Evolutionary conservation across 495 filamentous ascomycete species (phyloP), one percentile per base, ranked within the genome.

Genomic region (Hyaloscypha bicolor): DNA sequence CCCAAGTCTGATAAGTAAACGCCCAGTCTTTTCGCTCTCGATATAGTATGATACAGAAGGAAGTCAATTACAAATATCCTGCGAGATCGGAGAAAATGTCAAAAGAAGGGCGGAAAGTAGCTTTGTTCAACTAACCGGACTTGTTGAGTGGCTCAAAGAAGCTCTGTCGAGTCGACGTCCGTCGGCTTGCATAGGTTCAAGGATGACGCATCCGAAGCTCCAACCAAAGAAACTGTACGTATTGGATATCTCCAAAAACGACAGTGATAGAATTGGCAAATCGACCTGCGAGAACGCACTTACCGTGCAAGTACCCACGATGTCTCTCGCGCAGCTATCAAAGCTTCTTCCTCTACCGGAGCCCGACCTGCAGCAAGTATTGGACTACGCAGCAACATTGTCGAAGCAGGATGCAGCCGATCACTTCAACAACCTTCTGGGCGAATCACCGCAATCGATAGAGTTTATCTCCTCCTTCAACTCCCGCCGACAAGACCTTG

Each of bases 401-500:
- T 87, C 92, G 33, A 92, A 90, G 72, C 80, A 87, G 45, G 88
- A 88, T 65, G 91, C 91, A 21, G 91, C 88, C 31, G 88, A 92
- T 25, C 90, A 97, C 76, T 90, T 99, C 67, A 91, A 90, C 76
- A 91, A 92, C 75, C 81, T 98, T 35, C 86, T 99, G 2, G 95
- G 93, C 55, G 92, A 96, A 75, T 92, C 92, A 6, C 86, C 93
- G 16, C 87, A 91, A 67, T 89, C 91, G 1, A 77, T 97, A 66
- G 93, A 96, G 66, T 99, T 98, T 75, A 97, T 99, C 71, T 87
- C 93, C 29, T 88, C 89, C 52, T 98, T 97, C 83, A 98, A 95
- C 75, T 81, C 88, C 11, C 88, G 87, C 35, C 87, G 91, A 37
- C 77, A 84, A 72, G 79, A 82, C 76, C 29, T 71, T 3, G 59